Conservation (phyloP, 768 basidiomycete genomes). For the Tricholoma saponaceum region DNA sequence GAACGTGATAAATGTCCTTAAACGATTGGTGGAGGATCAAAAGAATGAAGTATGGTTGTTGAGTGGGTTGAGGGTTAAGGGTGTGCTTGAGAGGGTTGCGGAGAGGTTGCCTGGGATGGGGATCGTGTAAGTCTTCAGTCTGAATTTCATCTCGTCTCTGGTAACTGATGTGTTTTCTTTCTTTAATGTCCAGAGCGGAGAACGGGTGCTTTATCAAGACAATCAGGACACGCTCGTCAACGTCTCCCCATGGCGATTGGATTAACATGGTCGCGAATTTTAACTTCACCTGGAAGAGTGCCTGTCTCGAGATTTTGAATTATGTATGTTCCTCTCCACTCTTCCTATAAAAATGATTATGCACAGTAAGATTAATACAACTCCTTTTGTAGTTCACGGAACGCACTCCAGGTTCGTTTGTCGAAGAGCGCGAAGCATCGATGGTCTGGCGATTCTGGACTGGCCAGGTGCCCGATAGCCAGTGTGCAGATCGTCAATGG, state of each 20-base stretch:
- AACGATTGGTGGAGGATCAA: slow-evolving; percentile 54
- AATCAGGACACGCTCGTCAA: slow-evolving; percentile 16
- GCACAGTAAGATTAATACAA: neutral
- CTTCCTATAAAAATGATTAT: too few species aligned
- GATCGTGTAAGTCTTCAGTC: slow-evolving; percentile 54
- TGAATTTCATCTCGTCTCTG: neutral
- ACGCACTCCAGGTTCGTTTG: slow-evolving; percentile 80
- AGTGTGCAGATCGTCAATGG: slow-evolving; percentile 68
- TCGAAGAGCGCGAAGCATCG: slow-evolving; percentile 80
- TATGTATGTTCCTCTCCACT: slow-evolving; percentile 53
- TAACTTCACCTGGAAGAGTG: slow-evolving; percentile 76
- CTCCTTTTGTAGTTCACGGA: slow-evolving; percentile 64
- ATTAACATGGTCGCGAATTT: slow-evolving; percentile 76
- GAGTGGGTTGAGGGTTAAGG: slow-evolving; percentile 66
- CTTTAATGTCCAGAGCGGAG: slow-evolving; percentile 54
- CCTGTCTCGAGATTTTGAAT: slow-evolving; percentile 78
- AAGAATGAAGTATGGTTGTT: slow-evolving; percentile 80
- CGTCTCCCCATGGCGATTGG: slow-evolving; percentile 44
- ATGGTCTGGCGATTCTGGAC: slow-evolving; percentile 87
- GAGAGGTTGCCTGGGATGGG: slow-evolving; percentile 63
- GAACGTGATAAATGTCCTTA: slow-evolving; percentile 46
- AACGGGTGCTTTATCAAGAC: slow-evolving; percentile 85
- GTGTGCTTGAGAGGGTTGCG: slow-evolving; percentile 60
- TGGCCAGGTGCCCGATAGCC: slow-evolving; percentile 26
- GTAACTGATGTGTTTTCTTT: neutral